phyloP scores from a whole-genome alignment of 1,139 yeast species.

The Magnusiomyces paraingens region DNA sequence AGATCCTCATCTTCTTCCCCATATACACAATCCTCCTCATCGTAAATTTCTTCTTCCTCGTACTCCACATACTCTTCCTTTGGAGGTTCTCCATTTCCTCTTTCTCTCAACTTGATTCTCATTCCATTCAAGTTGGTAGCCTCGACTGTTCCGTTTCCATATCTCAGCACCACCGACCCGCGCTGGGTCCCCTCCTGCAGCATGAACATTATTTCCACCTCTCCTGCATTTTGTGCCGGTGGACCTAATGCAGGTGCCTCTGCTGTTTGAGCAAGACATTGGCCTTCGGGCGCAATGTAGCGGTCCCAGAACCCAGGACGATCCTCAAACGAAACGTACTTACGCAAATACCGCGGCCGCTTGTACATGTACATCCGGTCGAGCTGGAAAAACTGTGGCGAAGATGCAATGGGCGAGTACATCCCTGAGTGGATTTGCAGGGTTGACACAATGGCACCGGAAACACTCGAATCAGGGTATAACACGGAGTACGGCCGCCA shows the following conservation, averaged over 20 bases:
- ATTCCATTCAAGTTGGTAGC: slow-evolving; percentile 19
- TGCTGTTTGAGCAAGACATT: slow-evolving; percentile 5
- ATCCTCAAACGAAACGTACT: slow-evolving; percentile 3
- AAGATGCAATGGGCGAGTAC: slow-evolving; percentile 30
- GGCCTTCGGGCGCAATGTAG: slow-evolving; percentile 11
- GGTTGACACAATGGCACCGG: not conserved
- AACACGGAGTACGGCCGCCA: not conserved
- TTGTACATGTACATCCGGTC: slow-evolving; percentile 27
- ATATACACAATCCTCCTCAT: not conserved
- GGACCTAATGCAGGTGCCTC: slow-evolving; percentile 1
- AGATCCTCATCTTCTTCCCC: too few species aligned
- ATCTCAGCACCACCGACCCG: slow-evolving; percentile 10
- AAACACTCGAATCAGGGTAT: not conserved
- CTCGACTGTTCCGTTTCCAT: slow-evolving; percentile 14
- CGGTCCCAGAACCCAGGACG: slow-evolving; percentile 7
- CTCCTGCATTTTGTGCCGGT: slow-evolving; percentile 9
- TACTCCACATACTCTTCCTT: not conserved
- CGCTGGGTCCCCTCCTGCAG: slow-evolving; percentile 12
- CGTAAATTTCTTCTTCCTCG: not conserved
- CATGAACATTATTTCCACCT: slow-evolving; percentile 6
- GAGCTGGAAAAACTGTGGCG: slow-evolving; percentile 31
- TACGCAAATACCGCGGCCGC: slow-evolving; percentile 21
- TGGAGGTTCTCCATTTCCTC: not conserved
- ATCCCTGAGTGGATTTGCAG: slow-evolving; percentile 2
- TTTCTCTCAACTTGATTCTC: slow-evolving; percentile 1